Evolutionary conservation across 2,329 filamentous ascomycete genomes (phyloP).

Genomic region (Tolypocladium ophioglossoides): DNA sequence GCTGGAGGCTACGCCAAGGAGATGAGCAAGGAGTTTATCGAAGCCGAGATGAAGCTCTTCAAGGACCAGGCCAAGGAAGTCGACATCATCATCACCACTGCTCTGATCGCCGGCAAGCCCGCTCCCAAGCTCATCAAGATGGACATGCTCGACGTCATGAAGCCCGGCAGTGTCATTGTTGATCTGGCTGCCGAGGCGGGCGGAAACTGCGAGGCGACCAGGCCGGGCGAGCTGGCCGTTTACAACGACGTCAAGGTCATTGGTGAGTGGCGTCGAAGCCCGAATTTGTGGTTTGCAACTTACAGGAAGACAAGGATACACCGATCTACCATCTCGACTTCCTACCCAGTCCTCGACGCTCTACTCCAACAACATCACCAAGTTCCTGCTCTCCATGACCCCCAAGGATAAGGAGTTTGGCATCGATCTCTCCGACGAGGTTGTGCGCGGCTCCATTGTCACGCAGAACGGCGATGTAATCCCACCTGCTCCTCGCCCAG

Average conservation of each 20-base stretch:
- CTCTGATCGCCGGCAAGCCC: conserved; percentile 75
- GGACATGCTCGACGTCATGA: conserved; percentile 73
- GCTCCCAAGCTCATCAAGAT: conserved; percentile 79
- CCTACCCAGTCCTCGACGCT: conserved; percentile 83
- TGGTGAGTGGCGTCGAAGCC: conserved; percentile 36
- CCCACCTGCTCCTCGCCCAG: conserved; percentile 62
- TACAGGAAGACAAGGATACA: conserved; percentile 47
- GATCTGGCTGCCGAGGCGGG: conserved; percentile 82
- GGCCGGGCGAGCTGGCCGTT: conserved; percentile 57
- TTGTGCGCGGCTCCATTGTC: conserved; percentile 76
- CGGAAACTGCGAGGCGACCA: conserved; percentile 77
- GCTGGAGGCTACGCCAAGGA: conserved; percentile 85
- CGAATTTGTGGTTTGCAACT: neutral
- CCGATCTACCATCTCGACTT: conserved; percentile 75
- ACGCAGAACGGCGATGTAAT: conserved; percentile 68
- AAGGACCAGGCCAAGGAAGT: conserved; percentile 78
- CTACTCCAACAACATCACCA: conserved; percentile 91
- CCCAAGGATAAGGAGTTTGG: conserved; percentile 71
- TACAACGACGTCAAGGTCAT: conserved; percentile 78
- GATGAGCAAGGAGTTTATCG: conserved; percentile 90
- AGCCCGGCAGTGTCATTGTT: conserved; percentile 78
- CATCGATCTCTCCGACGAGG: conserved; percentile 72
- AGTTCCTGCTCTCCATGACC: conserved; percentile 72
- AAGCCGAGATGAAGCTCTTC: conserved; percentile 88
- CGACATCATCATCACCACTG: conserved; percentile 87